A percentile compares a stretch with the other conserved stretches of the same genome.
Conservation (phyloP, 352 stramenopile genomes). For the Pythium sukuiense region DNA sequence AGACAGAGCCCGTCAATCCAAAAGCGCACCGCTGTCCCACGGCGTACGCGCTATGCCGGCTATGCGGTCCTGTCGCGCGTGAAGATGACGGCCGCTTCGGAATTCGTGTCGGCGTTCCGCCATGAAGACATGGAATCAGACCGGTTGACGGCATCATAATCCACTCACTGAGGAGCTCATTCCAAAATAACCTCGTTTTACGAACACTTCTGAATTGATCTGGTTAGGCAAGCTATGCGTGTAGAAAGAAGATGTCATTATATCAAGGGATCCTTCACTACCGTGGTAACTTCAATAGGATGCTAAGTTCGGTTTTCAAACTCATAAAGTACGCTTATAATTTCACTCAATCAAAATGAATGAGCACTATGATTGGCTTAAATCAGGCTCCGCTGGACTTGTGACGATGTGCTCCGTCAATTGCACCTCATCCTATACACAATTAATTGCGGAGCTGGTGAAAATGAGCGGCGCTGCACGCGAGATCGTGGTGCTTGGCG, state of each 20-base stretch:
- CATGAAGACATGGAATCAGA: neutral
- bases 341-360: neutral
- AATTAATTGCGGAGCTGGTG: neutral
- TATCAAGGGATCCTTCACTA: neutral
- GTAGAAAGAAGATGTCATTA: too few species aligned
- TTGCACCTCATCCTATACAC: neutral
- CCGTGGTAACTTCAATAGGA: neutral
- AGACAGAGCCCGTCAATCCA: neutral
- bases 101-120: neutral
- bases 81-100: neutral
- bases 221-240: too few species aligned
- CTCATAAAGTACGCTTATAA: neutral
- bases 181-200: neutral
- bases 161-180: neutral
- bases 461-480: slow-evolving; percentile 22
- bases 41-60: neutral
- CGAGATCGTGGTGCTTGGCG: slow-evolving; percentile 80
- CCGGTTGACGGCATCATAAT: neutral
- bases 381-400: neutral
- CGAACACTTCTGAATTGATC: slow-evolving; percentile 1
- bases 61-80: neutral
- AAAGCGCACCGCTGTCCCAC: neutral
- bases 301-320: slow-evolving; percentile 8
- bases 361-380: neutral
- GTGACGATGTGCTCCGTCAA: slow-evolving; percentile 5